Percentiles rank a stretch among this genome's conserved stretches.
Evolutionary conservation across 2,329 filamentous ascomycete genomes (phyloP).

Genomic region (Parascedosporium putredinis): DNA sequence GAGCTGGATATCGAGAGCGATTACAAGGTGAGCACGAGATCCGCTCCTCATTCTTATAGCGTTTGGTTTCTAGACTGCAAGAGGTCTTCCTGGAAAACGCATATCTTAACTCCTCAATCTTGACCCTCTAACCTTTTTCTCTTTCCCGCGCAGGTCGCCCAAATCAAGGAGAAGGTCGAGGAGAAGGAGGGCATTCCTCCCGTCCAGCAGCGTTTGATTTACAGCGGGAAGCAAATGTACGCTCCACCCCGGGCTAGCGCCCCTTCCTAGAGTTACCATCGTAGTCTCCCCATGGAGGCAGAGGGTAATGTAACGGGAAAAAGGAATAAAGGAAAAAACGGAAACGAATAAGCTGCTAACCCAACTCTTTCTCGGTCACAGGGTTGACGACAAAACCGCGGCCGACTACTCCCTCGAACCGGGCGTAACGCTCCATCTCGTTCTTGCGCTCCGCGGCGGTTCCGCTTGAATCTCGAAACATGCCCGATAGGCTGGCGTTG

Average conservation of each 20-base stretch:
- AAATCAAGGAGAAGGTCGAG: constrained; percentile 98
- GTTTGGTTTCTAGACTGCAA: too few relatives aligned
- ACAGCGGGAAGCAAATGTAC: constrained; percentile 96
- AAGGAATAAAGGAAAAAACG: not conserved
- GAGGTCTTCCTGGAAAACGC: too few relatives aligned
- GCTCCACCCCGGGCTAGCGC: constrained; percentile 15
- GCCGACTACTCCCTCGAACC: constrained; percentile 83
- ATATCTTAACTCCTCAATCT: too few relatives aligned
- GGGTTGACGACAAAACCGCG: constrained; percentile 92
- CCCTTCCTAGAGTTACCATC: not conserved
- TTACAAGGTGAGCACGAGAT: too few relatives aligned
- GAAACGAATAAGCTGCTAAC: not conserved
- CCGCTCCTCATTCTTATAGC: too few relatives aligned
- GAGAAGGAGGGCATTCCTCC: constrained; percentile 98
- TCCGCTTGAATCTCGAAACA: too few relatives aligned
- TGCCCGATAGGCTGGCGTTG: too few relatives aligned
- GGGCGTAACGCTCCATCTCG: constrained; percentile 87
- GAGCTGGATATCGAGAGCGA: constrained; percentile 92
- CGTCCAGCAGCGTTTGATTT: constrained; percentile 92
- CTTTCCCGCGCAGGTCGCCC: constrained; percentile 53
- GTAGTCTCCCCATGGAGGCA: too few relatives aligned
- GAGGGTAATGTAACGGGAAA: not conserved
- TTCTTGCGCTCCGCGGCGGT: constrained; percentile 85
- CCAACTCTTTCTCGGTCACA: constrained; percentile 27
- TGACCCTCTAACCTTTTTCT: too few relatives aligned